Conservation (phyloP, 805 yeast species). For the Wickerhamomyces subpelliculosus region DNA sequence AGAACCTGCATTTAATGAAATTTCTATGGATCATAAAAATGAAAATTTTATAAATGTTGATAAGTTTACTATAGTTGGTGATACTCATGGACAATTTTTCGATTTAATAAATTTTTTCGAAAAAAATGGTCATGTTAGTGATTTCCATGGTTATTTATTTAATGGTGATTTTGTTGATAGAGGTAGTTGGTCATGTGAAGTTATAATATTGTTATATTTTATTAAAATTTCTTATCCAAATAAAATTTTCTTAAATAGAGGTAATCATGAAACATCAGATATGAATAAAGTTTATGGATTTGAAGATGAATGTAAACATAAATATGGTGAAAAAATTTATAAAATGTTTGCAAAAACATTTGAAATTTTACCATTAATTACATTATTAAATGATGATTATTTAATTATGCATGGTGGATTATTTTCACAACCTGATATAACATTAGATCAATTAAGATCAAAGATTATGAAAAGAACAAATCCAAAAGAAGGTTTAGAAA, state of each 20-base stretch:
- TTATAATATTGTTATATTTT: constrained; percentile 72
- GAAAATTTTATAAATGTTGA: constrained; percentile 26
- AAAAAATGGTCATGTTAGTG: constrained; percentile 63
- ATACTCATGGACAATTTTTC: constrained; percentile 94
- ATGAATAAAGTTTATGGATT: constrained; percentile 97
- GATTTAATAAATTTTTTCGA: constrained; percentile 80
- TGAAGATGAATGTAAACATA: constrained; percentile 90
- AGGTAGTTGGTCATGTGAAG: constrained; percentile 98
- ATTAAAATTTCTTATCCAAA: constrained; percentile 73
- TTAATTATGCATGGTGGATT: constrained; percentile 95
- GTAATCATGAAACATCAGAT: constrained; percentile 94
- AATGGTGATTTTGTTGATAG: constrained; percentile 98
- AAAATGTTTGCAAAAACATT: constrained; percentile 82
- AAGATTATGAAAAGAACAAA: constrained; percentile 80
- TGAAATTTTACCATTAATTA: constrained; percentile 78
- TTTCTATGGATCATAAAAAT: constrained; percentile 28
- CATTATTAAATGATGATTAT: constrained; percentile 70
- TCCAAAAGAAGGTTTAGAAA: constrained; percentile 84
- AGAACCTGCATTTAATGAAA: constrained; percentile 75
- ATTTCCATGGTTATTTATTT: constrained; percentile 68
- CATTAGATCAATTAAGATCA: constrained; percentile 65
- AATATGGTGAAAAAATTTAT: constrained; percentile 75
- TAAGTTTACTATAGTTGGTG: constrained; percentile 85
- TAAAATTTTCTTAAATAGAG: constrained; percentile 73
- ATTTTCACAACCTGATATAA: constrained; percentile 68